A percentile compares a stretch with the other conserved stretches of the same genome.
These are phyloP conservation scores for Rugonectria rugulosa DNA, from an alignment of 2,329 filamentous ascomycete species.

Conservation along the genomic window DNA sequence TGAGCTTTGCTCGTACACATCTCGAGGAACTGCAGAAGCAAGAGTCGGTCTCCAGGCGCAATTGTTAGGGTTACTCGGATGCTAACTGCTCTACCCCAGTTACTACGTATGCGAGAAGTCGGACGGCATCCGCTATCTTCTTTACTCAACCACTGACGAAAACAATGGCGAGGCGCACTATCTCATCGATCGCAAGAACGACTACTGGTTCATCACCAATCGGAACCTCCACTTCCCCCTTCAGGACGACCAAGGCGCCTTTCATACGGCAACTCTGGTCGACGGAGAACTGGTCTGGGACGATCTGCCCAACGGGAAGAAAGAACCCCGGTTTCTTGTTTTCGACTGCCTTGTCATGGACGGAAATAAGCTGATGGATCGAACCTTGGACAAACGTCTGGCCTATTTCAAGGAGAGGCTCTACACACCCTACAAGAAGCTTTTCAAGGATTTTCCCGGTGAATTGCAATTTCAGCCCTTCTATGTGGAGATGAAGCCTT, in stretches of 20 bases:
- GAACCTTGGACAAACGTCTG: slow-evolving; percentile 86
- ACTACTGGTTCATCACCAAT: slow-evolving; percentile 85
- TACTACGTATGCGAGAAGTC: slow-evolving; percentile 99
- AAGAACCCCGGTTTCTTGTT: slow-evolving; percentile 83
- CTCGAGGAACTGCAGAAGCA: slow-evolving; percentile 79
- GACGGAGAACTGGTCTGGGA: slow-evolving; percentile 96
- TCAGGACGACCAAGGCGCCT: slow-evolving; percentile 68
- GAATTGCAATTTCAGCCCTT: slow-evolving; percentile 79
- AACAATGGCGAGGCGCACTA: slow-evolving; percentile 76
- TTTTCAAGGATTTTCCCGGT: slow-evolving; percentile 71
- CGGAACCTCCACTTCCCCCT: slow-evolving; percentile 81
- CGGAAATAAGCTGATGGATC: slow-evolving; percentile 75
- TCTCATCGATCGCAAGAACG: slow-evolving; percentile 96
- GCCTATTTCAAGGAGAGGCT: slow-evolving; percentile 84
- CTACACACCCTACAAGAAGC: slow-evolving; percentile 71
- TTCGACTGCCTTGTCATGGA: slow-evolving; percentile 93
- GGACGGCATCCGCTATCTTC: slow-evolving; percentile 93
- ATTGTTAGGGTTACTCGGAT: neutral
- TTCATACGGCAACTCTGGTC: slow-evolving; percentile 82
- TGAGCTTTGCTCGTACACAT: slow-evolving; percentile 86
- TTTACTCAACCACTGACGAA: slow-evolving; percentile 80
- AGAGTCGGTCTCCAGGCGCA: slow-evolving; percentile 63
- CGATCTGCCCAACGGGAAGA: slow-evolving; percentile 69
- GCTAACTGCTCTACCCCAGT: slow-evolving; percentile 48
- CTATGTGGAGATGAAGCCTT: slow-evolving; percentile 84